A percentile compares a stretch with the other conserved stretches of the same genome.
Conservation (phyloP, 1,139 yeast species). For the Citeromyces hawaiiensis region DNA sequence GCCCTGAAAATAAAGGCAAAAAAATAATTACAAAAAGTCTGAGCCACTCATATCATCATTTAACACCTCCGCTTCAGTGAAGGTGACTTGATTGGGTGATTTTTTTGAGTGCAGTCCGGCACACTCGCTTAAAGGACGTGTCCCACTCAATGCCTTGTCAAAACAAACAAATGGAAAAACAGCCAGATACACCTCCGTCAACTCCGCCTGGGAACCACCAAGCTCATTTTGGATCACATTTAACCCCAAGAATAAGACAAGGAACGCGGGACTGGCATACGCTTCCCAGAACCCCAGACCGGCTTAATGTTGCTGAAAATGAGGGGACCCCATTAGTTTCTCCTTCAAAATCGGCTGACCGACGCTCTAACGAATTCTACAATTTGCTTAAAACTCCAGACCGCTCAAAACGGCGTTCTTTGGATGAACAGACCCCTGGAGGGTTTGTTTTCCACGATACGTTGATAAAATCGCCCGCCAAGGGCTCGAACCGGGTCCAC, state of each 20-base stretch:
- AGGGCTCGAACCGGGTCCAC: conserved; percentile 9
- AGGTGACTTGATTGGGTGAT: no score
- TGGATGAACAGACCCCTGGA: conserved; percentile 12
- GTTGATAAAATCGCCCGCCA: conserved; percentile 10
- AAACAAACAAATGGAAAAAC: background rate
- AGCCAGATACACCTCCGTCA: conserved; percentile 1
- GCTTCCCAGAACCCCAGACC: conserved; percentile 15
- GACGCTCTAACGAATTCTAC: conserved; percentile 17
- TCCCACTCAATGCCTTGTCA: background rate
- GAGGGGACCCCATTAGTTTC: conserved; percentile 16
- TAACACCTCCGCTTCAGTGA: no score
- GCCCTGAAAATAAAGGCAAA: no score
- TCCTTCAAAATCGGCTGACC: conserved; percentile 13
- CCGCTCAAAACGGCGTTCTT: conserved; percentile 14
- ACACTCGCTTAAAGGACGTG: background rate
- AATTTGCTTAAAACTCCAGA: conserved; percentile 19
- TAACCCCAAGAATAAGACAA: background rate
- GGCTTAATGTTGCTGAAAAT: conserved; percentile 12
- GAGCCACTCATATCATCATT: no score
- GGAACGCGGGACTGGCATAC: background rate
- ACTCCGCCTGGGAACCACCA: background rate
- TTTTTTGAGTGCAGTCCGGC: no score
- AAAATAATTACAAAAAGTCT: no score
- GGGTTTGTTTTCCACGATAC: conserved; percentile 13
- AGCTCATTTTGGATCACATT: background rate